Conservation (phyloP, 352 stramenopile genomes). For the Plasmopara viticola region DNA sequence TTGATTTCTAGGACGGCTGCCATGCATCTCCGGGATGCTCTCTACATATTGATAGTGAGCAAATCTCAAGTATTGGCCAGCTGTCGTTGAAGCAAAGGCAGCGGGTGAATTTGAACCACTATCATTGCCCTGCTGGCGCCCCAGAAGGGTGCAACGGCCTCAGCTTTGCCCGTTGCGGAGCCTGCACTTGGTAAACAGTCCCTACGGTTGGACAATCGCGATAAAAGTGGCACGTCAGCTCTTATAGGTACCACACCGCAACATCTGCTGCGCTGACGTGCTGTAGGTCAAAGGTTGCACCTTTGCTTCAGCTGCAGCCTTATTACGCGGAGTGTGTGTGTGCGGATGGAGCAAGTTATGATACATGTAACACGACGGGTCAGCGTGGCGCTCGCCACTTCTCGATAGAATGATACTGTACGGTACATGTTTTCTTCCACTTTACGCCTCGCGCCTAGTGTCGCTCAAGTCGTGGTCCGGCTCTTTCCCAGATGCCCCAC, state of each 20-base stretch:
- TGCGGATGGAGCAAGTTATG: neutral
- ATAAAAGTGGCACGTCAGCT: conserved; percentile 13
- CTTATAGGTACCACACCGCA: conserved; percentile 12
- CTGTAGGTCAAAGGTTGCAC: conserved; percentile 1
- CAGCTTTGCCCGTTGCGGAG: neutral
- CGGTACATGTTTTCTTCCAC: neutral
- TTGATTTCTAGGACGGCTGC: neutral
- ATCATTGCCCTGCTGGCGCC: conserved; percentile 15
- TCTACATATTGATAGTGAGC: conserved; percentile 5
- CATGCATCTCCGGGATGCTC: conserved; percentile 4
- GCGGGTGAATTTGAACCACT: conserved; percentile 12
- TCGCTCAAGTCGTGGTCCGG: conserved; percentile 15
- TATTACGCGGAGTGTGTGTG: conserved; percentile 1
- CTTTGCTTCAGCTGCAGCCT: conserved; percentile 1
- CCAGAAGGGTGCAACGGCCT: conserved; percentile 12
- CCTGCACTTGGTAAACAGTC: conserved; percentile 1
- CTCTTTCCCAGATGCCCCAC: conserved; percentile 22
- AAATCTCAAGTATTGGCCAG: conserved; percentile 16
- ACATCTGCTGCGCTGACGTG: conserved; percentile 19
- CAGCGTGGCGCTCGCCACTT: conserved; percentile 4
- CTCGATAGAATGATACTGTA: neutral
- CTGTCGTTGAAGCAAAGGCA: conserved; percentile 9
- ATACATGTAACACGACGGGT: conserved; percentile 4
- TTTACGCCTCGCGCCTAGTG: neutral
- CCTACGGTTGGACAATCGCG: conserved; percentile 16